Percentiles rank a stretch among this genome's conserved stretches.
Conservation (phyloP, 2,329 filamentous ascomycete genomes). For the Botrytis sinoallii region DNA sequence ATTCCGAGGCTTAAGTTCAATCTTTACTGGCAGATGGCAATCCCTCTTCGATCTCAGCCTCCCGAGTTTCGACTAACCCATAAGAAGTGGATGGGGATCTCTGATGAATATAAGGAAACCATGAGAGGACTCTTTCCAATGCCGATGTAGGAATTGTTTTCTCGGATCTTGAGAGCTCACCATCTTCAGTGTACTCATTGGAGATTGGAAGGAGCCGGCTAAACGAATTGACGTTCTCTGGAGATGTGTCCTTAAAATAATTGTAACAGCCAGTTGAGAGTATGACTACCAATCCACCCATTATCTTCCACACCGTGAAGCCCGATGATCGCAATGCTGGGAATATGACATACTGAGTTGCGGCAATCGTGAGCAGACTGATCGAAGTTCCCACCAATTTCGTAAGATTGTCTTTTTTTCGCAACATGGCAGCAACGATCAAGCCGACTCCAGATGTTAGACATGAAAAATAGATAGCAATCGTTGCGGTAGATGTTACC, state of each 20-base stretch:
- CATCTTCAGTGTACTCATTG: not conserved
- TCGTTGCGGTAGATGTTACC: not conserved
- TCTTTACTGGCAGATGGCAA: not conserved
- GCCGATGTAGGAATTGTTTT: not conserved
- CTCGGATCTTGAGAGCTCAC: not conserved
- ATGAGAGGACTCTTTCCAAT: not conserved
- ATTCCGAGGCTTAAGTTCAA: not conserved
- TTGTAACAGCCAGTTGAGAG: constrained; percentile 28
- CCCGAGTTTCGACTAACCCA: not conserved
- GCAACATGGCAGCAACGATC: constrained; percentile 25
- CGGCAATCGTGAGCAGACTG: constrained; percentile 25
- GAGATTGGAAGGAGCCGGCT: not conserved
- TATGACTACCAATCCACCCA: constrained; percentile 26
- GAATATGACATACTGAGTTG: constrained; percentile 26
- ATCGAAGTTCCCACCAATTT: constrained; percentile 28
- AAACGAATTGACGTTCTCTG: not conserved
- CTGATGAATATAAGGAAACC: not conserved
- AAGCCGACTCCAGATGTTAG: constrained; percentile 20
- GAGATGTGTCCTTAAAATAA: constrained; percentile 23
- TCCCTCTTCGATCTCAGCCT: not conserved
- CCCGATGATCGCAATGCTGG: constrained; percentile 22
- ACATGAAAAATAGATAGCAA: constrained; percentile 13
- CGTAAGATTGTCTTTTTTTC: constrained; percentile 28
- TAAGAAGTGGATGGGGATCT: not conserved
- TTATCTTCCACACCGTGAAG: constrained; percentile 24